phyloP scores from a whole-genome alignment of 148 eudicot genomes.

The Rhododendron vialii region DNA sequence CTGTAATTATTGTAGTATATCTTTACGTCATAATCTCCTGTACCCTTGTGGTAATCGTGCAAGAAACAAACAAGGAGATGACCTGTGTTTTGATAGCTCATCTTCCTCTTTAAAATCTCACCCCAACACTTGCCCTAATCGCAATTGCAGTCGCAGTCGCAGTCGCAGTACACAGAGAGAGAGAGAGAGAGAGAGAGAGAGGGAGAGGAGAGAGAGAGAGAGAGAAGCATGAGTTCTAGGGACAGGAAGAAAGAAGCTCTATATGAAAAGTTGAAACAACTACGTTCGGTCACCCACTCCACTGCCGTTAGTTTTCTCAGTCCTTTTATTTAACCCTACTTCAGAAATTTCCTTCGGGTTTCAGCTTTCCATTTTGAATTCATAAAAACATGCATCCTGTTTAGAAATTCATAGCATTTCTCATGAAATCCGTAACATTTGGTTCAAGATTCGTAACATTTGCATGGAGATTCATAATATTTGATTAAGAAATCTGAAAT shows the following conservation, averaged over 20 bases:
- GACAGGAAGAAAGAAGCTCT: conserved; percentile 54
- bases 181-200: neutral
- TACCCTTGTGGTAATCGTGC: conserved; percentile 25
- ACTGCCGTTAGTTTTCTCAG: conserved; percentile 58
- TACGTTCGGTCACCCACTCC: conserved; percentile 87
- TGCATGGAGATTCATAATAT: neutral
- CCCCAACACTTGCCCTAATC: neutral
- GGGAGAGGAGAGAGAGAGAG: neutral
- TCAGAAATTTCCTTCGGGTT: neutral
- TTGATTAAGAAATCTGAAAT: neutral
- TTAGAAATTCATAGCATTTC: neutral
- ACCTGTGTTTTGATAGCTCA: conserved; percentile 13
- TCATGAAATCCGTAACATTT: too few species aligned
- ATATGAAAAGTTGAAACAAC: conserved; percentile 78
- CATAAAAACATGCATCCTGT: too few species aligned
- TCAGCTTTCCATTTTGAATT: neutral
- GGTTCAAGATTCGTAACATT: neutral
- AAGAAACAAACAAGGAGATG: conserved; percentile 22
- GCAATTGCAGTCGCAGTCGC: too few species aligned
- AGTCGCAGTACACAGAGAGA: neutral
- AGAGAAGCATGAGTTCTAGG: conserved; percentile 27
- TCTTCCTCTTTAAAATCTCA: conserved; percentile 17
- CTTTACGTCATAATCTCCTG: conserved; percentile 14
- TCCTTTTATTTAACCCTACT: neutral
- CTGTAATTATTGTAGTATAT: neutral